Base-by-base conservation (phyloP, 768 basidiomycete genomes). In the Hygrocybe coccinea region DNA sequence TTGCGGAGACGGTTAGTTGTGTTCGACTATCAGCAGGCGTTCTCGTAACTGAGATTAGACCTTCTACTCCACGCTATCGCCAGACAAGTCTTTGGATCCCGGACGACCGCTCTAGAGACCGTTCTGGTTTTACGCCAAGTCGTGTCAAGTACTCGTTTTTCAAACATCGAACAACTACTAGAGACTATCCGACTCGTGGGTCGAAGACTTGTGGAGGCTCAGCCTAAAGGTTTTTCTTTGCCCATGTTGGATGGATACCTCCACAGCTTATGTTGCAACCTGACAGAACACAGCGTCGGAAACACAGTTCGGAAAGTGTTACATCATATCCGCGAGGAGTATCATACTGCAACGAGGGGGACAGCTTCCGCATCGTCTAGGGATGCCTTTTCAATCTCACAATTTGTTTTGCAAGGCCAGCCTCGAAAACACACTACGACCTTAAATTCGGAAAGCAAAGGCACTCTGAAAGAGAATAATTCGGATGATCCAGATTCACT, bases 291-390 rank as follows among this genome's bases (percentile, higher is more conserved):
- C 65, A 89, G 93, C 44, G 88, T 97, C 35, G 93, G 93, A 21
- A 98, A 98, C 68, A 95, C 95, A 19, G 87, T 95, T 38, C 84
- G 94, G 37, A 92, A 92, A 65, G 85, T 97, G 21, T 76, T 97
- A 24, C 92, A 95, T 66, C 89, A 97, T 65, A 87, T 99, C 55
- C 83, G 93, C 49, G 97, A 99, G 70, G 97, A 99, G 66, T 95
- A 93, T 69, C 79, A 88, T 57, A 89, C 94, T 3, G 91, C 91
- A 1, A 83, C 79, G 12, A 75, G 72, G 60, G 82, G 75, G 52
- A 69, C 71, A 15, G 67, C 74, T 0, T 64, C 74, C 6, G 64
- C 71, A 1, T 64, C 74, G 25, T 65, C 75, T 24, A 58, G 64
- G 22, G 67, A 72, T 15, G 72, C 76, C 9, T 86, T 86, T 64